Evolutionary conservation across 1,284 basidiomycete genomes (phyloP).

Genomic region (Cryptococcus deneoformans): DNA sequence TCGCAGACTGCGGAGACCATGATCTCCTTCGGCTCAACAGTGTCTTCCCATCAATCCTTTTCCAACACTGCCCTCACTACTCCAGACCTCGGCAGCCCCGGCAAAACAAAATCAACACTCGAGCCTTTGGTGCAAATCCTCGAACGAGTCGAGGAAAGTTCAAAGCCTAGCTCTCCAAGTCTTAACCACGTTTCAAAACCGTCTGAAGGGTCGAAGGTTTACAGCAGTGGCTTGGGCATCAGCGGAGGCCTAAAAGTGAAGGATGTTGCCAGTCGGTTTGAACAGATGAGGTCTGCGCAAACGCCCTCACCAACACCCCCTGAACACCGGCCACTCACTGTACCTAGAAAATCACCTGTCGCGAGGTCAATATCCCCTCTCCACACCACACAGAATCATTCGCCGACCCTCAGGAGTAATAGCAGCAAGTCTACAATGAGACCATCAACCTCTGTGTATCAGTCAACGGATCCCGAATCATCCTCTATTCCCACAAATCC

Average conservation of each 20-base stretch:
- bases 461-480: no score
- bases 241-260: conserved; percentile 23
- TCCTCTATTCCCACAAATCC: no score
- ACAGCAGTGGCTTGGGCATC: conserved; percentile 15
- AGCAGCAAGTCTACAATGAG: no score
- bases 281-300: conserved; percentile 5
- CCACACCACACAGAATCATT: no score
- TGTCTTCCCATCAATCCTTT: conserved; percentile 12
- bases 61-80: conserved; percentile 27
- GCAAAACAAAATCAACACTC: conserved; percentile 1
- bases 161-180: conserved; percentile 4
- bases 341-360: not conserved
- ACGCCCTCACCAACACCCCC: not conserved
- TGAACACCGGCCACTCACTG: not conserved
- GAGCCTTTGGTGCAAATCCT: conserved; percentile 22
- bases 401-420: no score
- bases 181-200: not conserved
- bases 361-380: no score
- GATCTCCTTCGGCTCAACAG: conserved; percentile 11
- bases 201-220: not conserved
- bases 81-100: conserved; percentile 23
- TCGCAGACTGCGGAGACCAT: conserved; percentile 22
- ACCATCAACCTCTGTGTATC: no score
- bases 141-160: conserved; percentile 8
- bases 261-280: conserved; percentile 22